Evolutionary conservation across 768 basidiomycete species (phyloP), one percentile per base, ranked within the genome.

Genomic region (Trametes maxima): DNA sequence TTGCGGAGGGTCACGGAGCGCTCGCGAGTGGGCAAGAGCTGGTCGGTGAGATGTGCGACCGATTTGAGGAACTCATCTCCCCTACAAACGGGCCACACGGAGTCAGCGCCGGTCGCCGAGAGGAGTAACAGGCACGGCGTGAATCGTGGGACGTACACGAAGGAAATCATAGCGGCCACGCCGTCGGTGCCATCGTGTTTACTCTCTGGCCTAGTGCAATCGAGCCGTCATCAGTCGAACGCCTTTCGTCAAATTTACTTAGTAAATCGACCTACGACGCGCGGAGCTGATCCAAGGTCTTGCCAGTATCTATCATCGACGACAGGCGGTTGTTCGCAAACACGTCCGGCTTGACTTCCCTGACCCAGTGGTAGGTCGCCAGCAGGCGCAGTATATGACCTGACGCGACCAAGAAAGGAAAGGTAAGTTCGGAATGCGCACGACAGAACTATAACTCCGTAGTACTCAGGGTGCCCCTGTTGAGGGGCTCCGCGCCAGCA

Each of bases 351-450:
- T 79, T 76, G 3, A 83, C 76, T 70, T 93, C 91, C 48, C 79
- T 78, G 35, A 90, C 75, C 54, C 91, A 81, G 70, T 92, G 89
- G 68, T 91, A 87, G 0, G 90, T 89, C 12, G 90, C 89, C 37
- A 92, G 80, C 21, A 91, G 77, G 45, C 91, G 86, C 49, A 93
- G 78, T 37, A 83, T 80, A 67, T 90, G 90, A 1, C 84, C 89
- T 91, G 21, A 17, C 3, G 2, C 4, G 17, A 8, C 14, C 13
- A 19, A 17, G 10, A 7, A 17, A 54, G 43, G 13, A 13, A 13
- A 10, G 17, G 17, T 25, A n/a, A 8, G 33, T 44, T 8, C 17
- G 50, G 35, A 50, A 24, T 22, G 19, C 19, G 5, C 54, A 43
- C 7, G 58, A 46, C 35, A 65, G 28, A 19, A 57, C 36, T 70